Evolutionary conservation across 2,329 filamentous ascomycete genomes (phyloP), one percentile per base, ranked within the genome.

Genomic region (Ophiostoma angusticollis): DNA sequence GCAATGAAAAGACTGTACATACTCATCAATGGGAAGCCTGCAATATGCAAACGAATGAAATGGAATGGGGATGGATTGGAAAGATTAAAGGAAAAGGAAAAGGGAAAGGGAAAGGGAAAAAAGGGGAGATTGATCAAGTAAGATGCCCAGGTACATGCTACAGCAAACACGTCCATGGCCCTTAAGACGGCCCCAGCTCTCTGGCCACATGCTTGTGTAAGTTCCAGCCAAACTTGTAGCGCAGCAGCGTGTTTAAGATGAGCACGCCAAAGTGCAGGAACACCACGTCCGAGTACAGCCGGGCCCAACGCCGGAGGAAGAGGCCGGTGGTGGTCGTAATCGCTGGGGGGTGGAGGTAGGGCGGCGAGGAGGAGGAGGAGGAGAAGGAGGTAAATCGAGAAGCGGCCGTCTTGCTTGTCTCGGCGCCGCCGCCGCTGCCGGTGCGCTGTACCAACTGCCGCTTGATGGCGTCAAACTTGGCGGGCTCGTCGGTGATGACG

Each of bases 401-500:
- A 33, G 35, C 3, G 38, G 38, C n/a, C 11, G 38, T 22, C 5
- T 18, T 30, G 29, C 22, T 35, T 13, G 6, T 25, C 1, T 18
- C 25, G 13, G 5, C 30, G 2, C 6, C 28, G n/a, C 18, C 23
- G 9, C 16, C 37, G 4, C 19, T 31, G 8, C 18, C 30, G 21
- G 29, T 37, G 4, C 19, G 16, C 4, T 17, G 28, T 8, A 18
- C 38, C 42, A 36, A 42, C 31, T 58, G 49, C 33, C 64, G 52
- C 45, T 72, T 74, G 2, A 84, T 67, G 31, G 79, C 69, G 18
- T 77, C 54, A 52, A 78, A 89, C 47, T 70, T 58, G 53, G 70
- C 70, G 1, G 84, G 83, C 49, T 94, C 78, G 53, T 95, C 87
- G 0, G 86, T 93, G 38, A 94, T 78, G 5, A 94, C 80, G 1